Percentiles rank a stretch among this genome's conserved stretches.
Conservation (phyloP, 495 filamentous ascomycete genomes). For the Copromyces sp. region DNA sequence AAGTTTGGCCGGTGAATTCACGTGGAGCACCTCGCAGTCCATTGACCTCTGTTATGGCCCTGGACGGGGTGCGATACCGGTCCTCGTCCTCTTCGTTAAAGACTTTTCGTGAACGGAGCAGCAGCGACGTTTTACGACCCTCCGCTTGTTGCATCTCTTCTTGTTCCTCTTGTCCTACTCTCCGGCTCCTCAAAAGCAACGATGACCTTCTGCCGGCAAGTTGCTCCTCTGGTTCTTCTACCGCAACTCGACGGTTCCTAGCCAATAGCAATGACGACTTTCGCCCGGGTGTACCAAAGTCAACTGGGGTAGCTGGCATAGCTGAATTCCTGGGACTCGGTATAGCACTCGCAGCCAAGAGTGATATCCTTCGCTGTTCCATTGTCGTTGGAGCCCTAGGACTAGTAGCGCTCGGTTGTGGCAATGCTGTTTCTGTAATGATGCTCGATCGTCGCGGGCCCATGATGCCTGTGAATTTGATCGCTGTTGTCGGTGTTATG, state of each 20-base stretch:
- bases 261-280: conserved; percentile 38
- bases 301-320: conserved; percentile 20
- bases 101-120: conserved; percentile 28
- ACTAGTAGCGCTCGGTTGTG: conserved; percentile 31
- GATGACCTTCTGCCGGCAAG: conserved; percentile 33
- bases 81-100: conserved; percentile 37
- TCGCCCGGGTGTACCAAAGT: conserved; percentile 23
- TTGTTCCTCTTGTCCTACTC: conserved; percentile 33
- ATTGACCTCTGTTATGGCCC: conserved; percentile 49
- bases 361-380: conserved; percentile 59
- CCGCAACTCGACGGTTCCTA: conserved; percentile 32
- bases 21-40: conserved; percentile 20
- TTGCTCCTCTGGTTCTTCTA: conserved; percentile 35
- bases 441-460: conserved; percentile 25
- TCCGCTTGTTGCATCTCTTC: conserved; percentile 39
- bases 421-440: conserved; percentile 18
- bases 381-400: conserved; percentile 57
- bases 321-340: conserved; percentile 29
- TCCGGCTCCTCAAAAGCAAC: conserved; percentile 31
- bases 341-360: conserved; percentile 39
- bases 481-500: conserved; percentile 25
- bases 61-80: conserved; percentile 42
- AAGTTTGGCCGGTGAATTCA: conserved; percentile 21
- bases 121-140: conserved; percentile 31
- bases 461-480: conserved; percentile 22